Evolutionary conservation across 2,329 filamentous ascomycete species (phyloP).

Genomic region (Ophiostoma triangulosporum): DNA sequence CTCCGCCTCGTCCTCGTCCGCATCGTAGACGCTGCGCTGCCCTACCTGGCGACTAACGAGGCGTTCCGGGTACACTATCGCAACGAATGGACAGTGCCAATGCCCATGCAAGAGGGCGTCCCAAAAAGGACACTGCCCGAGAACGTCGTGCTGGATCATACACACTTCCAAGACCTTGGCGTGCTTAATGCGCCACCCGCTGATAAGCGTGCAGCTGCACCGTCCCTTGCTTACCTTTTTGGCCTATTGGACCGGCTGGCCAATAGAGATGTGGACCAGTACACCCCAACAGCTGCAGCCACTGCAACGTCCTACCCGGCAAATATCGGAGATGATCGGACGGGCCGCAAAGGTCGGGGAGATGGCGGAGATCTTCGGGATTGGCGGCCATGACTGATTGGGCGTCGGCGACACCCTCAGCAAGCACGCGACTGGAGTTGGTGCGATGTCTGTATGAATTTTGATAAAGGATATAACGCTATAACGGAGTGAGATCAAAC

Average conservation of each 20-base stretch:
- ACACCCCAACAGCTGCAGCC: neutral
- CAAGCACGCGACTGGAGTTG: neutral
- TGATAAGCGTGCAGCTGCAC: neutral
- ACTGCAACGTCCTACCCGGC: neutral
- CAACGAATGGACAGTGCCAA: slow-evolving; percentile 10
- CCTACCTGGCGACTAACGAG: slow-evolving; percentile 15
- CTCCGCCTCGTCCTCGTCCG: slow-evolving; percentile 17
- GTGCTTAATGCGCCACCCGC: neutral
- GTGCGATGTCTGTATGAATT: too few species aligned
- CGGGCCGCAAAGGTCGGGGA: neutral
- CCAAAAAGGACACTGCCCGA: neutral
- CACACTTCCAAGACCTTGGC: neutral
- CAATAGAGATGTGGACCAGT: neutral
- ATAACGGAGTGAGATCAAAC: too few species aligned
- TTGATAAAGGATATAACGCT: too few species aligned
- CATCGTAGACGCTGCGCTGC: slow-evolving; percentile 15
- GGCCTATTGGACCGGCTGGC: neutral
- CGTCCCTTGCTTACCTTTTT: neutral
- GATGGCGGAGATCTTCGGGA: neutral
- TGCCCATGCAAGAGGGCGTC: too few species aligned
- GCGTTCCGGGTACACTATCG: slow-evolving; percentile 14
- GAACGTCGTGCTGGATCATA: neutral
- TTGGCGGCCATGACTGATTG: neutral
- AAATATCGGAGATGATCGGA: neutral
- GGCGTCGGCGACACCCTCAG: neutral